These are phyloP conservation scores for Backusella tuberculispora DNA, from an alignment of 192 early-diverging fungal species.

Conservation along the genomic window DNA sequence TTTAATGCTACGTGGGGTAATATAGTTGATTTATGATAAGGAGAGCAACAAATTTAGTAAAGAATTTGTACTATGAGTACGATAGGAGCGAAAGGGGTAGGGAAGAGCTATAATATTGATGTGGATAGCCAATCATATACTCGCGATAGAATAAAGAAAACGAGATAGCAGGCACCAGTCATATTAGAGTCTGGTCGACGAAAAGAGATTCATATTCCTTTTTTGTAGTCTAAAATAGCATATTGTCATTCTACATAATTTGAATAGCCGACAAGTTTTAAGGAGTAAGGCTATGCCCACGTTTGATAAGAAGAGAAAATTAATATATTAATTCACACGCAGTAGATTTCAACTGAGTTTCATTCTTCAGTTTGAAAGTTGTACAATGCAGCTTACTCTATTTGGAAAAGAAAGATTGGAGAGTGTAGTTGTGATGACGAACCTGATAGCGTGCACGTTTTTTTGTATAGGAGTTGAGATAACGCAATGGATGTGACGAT, in stretches of 20 bases:
- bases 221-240: slow-evolving; percentile 7
- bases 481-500: slow-evolving; percentile 11
- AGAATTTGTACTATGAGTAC: background rate
- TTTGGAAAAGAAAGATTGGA: slow-evolving; percentile 13
- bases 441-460: slow-evolving; percentile 8
- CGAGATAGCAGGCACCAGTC: background rate
- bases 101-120: background rate
- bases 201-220: background rate
- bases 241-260: slow-evolving; percentile 1
- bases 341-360: slow-evolving; percentile 9
- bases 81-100: background rate
- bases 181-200: background rate
- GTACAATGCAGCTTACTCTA: slow-evolving; percentile 4
- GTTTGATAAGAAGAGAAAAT: background rate
- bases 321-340: slow-evolving; percentile 16
- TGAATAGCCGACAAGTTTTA: background rate
- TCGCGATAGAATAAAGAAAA: background rate
- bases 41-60: too few relatives aligned
- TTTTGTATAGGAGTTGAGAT: slow-evolving; percentile 10
- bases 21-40: too few relatives aligned
- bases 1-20: too few relatives aligned
- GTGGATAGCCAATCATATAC: background rate
- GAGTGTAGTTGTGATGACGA: background rate
- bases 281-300: slow-evolving; percentile 3
- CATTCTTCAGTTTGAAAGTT: background rate